Evolutionary conservation across 1,284 basidiomycete species (phyloP).

Genomic region (Austroboletus niveus): DNA sequence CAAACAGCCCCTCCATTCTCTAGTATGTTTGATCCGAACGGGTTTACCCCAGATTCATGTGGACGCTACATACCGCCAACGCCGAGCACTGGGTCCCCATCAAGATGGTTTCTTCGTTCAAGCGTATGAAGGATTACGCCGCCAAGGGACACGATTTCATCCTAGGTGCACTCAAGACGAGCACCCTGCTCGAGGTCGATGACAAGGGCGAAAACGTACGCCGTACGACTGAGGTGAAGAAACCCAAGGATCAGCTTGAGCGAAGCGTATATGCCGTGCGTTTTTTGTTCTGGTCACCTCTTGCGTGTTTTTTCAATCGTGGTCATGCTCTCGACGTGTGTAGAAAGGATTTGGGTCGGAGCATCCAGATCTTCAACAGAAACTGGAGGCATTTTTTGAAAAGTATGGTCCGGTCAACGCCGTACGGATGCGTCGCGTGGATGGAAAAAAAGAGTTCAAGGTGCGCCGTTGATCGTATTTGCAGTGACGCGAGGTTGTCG

Average conservation of each 20-base stretch:
- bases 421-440: slow-evolving; percentile 81
- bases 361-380: slow-evolving; percentile 67
- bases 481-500: not conserved
- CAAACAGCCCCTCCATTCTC: no score
- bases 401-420: slow-evolving; percentile 82
- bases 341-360: slow-evolving; percentile 92
- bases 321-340: slow-evolving; percentile 1
- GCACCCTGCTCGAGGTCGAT: slow-evolving; percentile 76
- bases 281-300: slow-evolving; percentile 14
- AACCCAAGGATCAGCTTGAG: slow-evolving; percentile 74
- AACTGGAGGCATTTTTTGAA: slow-evolving; percentile 82
- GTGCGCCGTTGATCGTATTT: slow-evolving; percentile 35
- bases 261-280: slow-evolving; percentile 83
- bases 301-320: not conserved
- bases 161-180: slow-evolving; percentile 59
- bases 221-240: slow-evolving; percentile 67
- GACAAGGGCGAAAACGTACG: slow-evolving; percentile 74
- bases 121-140: slow-evolving; percentile 85
- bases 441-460: slow-evolving; percentile 81
- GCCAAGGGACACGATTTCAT: slow-evolving; percentile 65
- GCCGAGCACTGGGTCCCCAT: slow-evolving; percentile 91
- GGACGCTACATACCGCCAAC: slow-evolving; percentile 78
- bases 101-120: slow-evolving; percentile 89
- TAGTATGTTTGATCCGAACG: not conserved
- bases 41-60: slow-evolving; percentile 80